Evolutionary conservation across 805 yeast species (phyloP).

Genomic region (Saturnispora diversa): DNA sequence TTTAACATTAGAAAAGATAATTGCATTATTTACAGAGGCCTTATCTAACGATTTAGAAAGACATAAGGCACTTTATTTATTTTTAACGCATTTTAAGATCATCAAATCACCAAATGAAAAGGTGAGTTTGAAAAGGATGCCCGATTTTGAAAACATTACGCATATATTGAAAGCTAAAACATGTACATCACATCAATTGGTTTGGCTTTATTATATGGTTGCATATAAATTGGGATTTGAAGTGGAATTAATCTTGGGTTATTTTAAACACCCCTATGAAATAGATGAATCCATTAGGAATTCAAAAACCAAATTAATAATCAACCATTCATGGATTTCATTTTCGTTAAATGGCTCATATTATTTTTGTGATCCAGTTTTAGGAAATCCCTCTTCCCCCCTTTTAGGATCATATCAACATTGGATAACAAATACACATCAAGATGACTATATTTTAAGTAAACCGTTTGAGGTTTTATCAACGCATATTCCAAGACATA

Average conservation of each 20-base stretch:
- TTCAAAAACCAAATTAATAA: constrained; percentile 37
- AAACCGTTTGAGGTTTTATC: constrained; percentile 69
- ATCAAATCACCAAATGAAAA: constrained; percentile 32
- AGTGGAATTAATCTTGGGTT: constrained; percentile 74
- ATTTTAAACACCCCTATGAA: constrained; percentile 70
- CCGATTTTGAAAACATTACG: constrained; percentile 19
- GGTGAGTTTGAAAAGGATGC: constrained; percentile 27
- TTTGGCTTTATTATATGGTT: constrained; percentile 67
- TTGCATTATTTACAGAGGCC: constrained; percentile 48
- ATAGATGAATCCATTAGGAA: constrained; percentile 29
- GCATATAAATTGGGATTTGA: constrained; percentile 62
- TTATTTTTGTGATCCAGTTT: constrained; percentile 65
- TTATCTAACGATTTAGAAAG: constrained; percentile 49
- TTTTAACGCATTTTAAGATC: constrained; percentile 51
- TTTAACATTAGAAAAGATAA: constrained; percentile 23
- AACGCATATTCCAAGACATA: constrained; percentile 79
- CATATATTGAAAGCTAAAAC: constrained; percentile 24
- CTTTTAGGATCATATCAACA: constrained; percentile 35
- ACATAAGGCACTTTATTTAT: constrained; percentile 52
- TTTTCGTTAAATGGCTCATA: constrained; percentile 69
- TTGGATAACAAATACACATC: constrained; percentile 22
- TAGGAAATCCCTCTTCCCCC: constrained; percentile 55
- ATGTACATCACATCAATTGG: constrained; percentile 50
- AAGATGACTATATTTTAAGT: constrained; percentile 53
- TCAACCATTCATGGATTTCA: constrained; percentile 87